Evolutionary conservation across 805 yeast species (phyloP), one percentile per base, ranked within the genome.

Genomic region (Cephaloascus fragrans): DNA sequence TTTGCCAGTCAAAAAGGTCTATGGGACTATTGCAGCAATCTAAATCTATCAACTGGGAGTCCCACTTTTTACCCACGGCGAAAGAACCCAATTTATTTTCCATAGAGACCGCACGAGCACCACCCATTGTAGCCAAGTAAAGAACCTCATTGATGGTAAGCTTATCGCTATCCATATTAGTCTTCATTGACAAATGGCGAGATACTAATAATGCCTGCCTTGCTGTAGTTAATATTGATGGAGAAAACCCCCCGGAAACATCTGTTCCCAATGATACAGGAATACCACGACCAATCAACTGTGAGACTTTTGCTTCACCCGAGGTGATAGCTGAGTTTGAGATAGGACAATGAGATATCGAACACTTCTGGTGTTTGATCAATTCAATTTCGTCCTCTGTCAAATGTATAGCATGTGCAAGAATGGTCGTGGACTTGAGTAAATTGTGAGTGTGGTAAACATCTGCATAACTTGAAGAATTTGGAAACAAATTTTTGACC

Each of bases 281-380:
- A 43, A 87, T 70, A 9, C 72, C 75, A 32, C 71, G 69, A 35
- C 80, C 68, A 40, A 88, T 62, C 33, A 86, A 61, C 68, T 80
- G 72, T 47, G 82, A 72, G 9, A 90, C 76, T 16, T 87, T 81
- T 6, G 95, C 89, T 57, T 87, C 94, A 15, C 98, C 98, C 9
- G 94, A 81, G 1, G 95, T 80, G 41, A 90, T 71, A 15, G 93
- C 77, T 1, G 95, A 77, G 56, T 90, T 90, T 15, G 95, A 84
- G 9, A 87, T 77, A 2, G 98, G 98, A 61, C 98, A 90, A 59
- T 93, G 97, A 3, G 95, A 73, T 15, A 90, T 75, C 10, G 96
- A 94, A 26, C 86, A 63, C 4, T 73, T 61, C 17, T 73, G 70
- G 15, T 50, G 44, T 44, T 67, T 69, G 35, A 93, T 66, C 17